Base-by-base conservation (phyloP, 163 green algal species). In the Prototheca stagnorum region DNA sequence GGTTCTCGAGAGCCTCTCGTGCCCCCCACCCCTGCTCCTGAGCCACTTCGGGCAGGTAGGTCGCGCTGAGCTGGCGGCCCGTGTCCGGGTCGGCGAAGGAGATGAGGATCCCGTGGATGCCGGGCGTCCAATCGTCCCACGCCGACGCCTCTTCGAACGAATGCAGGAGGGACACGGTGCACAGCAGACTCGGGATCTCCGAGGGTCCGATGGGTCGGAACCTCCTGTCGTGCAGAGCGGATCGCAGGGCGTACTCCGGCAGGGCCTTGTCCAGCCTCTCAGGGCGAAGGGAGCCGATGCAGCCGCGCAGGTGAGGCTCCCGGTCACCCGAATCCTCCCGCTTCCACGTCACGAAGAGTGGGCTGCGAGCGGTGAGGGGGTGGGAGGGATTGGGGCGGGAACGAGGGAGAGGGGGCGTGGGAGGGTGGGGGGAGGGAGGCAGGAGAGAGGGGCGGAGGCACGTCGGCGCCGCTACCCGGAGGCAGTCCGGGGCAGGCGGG, bases 341-440 rank as follows among this genome's bases (percentile, higher is more conserved):
- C 51, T 85, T 86, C 81, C 81, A 92, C 0, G 81, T 91, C 14
- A 92, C 81, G 53, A 92, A 92, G 12, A 92, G 43, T 0, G 81
- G 75, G 41, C 77, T 84, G 72, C n/a, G n/a, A n/a, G n/a, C n/a
- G n/a, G n/a, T n/a, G n/a, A n/a, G n/a, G n/a, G n/a, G n/a, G n/a
- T n/a, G n/a, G n/a, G n/a, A n/a, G n/a, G n/a, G n/a, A n/a, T n/a
- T n/a, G n/a, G n/a, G n/a, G n/a, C n/a, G n/a, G n/a, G n/a, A n/a
- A n/a, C n/a, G n/a, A n/a, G n/a, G n/a, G n/a, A n/a, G n/a, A n/a
- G n/a, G n/a, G 53, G 17, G 39, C 5, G 25, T 47, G 20, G 26
- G 26, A 23, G 7, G 41, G 41, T 31, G 22, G 23, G 11, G 8
- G 17, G 19, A n/a, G n/a, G n/a, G n/a, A n/a, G n/a, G n/a, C 16